A percentile compares a stretch with the other conserved stretches of the same genome.
phyloP scores from a whole-genome alignment of 345 rosid species.

The Boechera divaricarpa region DNA sequence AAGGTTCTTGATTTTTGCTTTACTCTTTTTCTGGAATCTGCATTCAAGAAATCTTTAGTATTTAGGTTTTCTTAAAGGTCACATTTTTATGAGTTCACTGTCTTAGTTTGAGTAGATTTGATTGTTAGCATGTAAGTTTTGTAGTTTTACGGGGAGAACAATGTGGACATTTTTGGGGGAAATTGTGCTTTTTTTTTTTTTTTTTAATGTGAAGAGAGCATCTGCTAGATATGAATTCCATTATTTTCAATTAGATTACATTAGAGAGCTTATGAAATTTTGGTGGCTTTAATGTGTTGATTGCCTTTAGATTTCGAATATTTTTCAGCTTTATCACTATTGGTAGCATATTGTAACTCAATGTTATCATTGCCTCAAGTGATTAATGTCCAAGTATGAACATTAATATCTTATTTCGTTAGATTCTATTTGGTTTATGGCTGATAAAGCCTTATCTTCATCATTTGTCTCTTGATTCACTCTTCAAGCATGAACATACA shows the following conservation, averaged over 20 bases:
- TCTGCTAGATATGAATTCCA: no score
- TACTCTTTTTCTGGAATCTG: not conserved
- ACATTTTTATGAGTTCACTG: not conserved
- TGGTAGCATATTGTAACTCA: not conserved
- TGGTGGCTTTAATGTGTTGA: not conserved
- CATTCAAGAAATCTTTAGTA: not conserved
- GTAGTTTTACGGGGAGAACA: not conserved
- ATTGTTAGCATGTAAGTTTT: not conserved
- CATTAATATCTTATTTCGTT: not conserved
- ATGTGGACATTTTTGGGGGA: not conserved
- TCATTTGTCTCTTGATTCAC: not conserved
- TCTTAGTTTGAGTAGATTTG: not conserved
- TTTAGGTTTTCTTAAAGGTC: not conserved
- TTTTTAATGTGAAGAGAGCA: not conserved
- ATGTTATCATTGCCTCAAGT: not conserved
- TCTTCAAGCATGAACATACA: not conserved
- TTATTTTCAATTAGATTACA: not conserved
- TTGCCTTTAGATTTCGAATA: not conserved
- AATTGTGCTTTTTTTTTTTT: not conserved
- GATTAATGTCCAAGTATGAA: slow-evolving; percentile 5
- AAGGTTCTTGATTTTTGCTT: slow-evolving; percentile 36
- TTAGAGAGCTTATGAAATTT: not conserved
- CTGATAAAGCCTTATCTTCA: not conserved
- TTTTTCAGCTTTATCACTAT: not conserved
- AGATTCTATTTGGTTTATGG: not conserved